These are phyloP conservation scores for Cryptococcus hybrid DNA, from an alignment of 1,284 basidiomycete species.

Conservation along the genomic window DNA sequence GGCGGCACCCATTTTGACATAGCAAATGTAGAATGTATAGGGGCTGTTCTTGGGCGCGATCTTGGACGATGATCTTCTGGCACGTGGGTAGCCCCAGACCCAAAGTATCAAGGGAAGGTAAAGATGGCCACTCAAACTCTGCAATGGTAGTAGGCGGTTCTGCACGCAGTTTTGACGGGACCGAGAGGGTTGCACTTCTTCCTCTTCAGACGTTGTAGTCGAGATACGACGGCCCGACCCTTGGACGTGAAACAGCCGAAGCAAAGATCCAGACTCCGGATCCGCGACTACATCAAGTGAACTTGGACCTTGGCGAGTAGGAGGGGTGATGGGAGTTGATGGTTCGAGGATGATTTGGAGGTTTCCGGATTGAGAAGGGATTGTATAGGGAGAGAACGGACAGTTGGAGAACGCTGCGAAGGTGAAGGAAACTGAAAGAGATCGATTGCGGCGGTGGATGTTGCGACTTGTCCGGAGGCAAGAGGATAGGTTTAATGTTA, in stretches of 20 bases:
- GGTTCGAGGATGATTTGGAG: slow-evolving; percentile 4
- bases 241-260: slow-evolving; percentile 13
- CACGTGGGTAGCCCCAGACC: slow-evolving; percentile 36
- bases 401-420: slow-evolving; percentile 2
- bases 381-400: background rate
- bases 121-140: slow-evolving; percentile 7
- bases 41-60: slow-evolving; percentile 26
- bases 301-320: background rate
- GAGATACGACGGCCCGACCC: slow-evolving; percentile 32
- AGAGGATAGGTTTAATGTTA: slow-evolving; percentile 32
- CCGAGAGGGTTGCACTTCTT: slow-evolving; percentile 31
- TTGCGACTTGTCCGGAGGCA: slow-evolving; percentile 11
- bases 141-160: slow-evolving; percentile 1
- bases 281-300: background rate
- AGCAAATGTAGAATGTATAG: slow-evolving; percentile 23
- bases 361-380: slow-evolving; percentile 10
- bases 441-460: slow-evolving; percentile 1
- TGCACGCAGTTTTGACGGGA: slow-evolving; percentile 14
- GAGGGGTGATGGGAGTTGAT: background rate
- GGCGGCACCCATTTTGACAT: background rate
- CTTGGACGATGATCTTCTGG: slow-evolving; percentile 21
- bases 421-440: background rate
- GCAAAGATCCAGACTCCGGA: slow-evolving; percentile 16
- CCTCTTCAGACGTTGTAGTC: slow-evolving; percentile 39
- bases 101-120: slow-evolving; percentile 38